Conservation (phyloP, 257 asterid genomes). For the Jacaranda mimosifolia region DNA sequence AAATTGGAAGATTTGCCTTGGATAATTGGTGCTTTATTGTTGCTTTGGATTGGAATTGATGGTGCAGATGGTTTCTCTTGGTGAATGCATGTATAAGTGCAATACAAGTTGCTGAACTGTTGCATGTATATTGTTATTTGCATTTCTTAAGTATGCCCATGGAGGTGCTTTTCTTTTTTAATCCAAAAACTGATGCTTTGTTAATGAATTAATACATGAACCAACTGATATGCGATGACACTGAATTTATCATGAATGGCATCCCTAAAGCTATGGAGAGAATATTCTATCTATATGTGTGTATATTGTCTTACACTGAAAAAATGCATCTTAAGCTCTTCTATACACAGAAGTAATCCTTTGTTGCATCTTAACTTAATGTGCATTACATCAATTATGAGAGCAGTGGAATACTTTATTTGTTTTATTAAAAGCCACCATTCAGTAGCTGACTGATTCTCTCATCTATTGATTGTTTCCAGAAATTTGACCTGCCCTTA, state of each 20-base stretch:
- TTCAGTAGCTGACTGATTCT: slow-evolving; percentile 38
- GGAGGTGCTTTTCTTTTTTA: slow-evolving; percentile 1
- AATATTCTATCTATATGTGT: neutral
- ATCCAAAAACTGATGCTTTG: slow-evolving; percentile 26
- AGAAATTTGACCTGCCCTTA: slow-evolving; percentile 82
- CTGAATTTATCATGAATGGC: slow-evolving; percentile 4
- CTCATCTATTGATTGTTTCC: slow-evolving; percentile 45
- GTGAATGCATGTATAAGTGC: neutral
- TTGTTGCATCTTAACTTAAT: neutral
- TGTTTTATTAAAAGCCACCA: slow-evolving; percentile 7
- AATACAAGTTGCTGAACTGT: slow-evolving; percentile 1
- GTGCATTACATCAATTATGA: slow-evolving; percentile 1
- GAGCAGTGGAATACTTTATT: neutral
- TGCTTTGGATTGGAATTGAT: neutral
- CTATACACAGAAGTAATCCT: neutral
- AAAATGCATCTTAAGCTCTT: slow-evolving; percentile 11
- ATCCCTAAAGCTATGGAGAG: slow-evolving; percentile 23
- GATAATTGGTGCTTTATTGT: neutral
- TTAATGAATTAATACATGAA: slow-evolving; percentile 26
- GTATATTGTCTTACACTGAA: slow-evolving; percentile 5
- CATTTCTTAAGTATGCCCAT: neutral
- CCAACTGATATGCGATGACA: slow-evolving; percentile 2
- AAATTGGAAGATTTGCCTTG: slow-evolving; percentile 16
- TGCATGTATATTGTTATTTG: neutral
- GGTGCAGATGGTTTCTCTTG: neutral